Evolutionary conservation across 2,329 filamentous ascomycete genomes (phyloP).

Genomic region (Delphinella strobiligena): DNA sequence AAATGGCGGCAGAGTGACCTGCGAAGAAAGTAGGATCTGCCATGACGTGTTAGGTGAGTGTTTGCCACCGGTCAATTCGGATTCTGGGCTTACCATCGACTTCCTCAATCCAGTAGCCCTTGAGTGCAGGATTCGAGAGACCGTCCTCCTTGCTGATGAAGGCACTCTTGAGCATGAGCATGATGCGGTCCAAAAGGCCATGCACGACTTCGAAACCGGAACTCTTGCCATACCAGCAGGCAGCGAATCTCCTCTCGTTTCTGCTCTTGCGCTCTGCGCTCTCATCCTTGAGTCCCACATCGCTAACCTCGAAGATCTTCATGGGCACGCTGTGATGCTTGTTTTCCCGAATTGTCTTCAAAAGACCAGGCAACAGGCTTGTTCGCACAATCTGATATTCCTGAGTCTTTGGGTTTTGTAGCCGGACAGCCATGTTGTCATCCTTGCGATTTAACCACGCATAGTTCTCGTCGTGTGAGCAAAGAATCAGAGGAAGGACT

Average conservation of each 20-base stretch:
- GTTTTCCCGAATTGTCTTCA: slow-evolving; percentile 92
- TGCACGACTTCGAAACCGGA: slow-evolving; percentile 94
- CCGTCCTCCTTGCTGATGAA: slow-evolving; percentile 71
- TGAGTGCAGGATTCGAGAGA: slow-evolving; percentile 38
- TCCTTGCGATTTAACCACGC: slow-evolving; percentile 85
- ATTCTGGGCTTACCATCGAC: slow-evolving; percentile 51
- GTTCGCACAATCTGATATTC: slow-evolving; percentile 93
- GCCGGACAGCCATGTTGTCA: slow-evolving; percentile 67
- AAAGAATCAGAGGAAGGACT: slow-evolving; percentile 90
- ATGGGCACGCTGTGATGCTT: slow-evolving; percentile 79
- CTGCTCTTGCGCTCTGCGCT: slow-evolving; percentile 70
- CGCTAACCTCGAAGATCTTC: slow-evolving; percentile 83
- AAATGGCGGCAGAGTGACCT: slow-evolving; percentile 78
- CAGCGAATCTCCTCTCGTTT: slow-evolving; percentile 94
- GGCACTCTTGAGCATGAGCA: slow-evolving; percentile 78
- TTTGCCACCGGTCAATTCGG: background rate
- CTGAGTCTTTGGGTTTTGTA: slow-evolving; percentile 84
- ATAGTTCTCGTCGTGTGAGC: slow-evolving; percentile 98
- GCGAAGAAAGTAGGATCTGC: slow-evolving; percentile 77
- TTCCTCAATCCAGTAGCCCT: slow-evolving; percentile 83
- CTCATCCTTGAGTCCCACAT: slow-evolving; percentile 84
- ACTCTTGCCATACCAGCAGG: slow-evolving; percentile 86
- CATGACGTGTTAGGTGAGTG: slow-evolving; percentile 7
- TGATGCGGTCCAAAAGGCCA: slow-evolving; percentile 79
- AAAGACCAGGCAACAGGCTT: slow-evolving; percentile 68